Percentiles rank a stretch among this genome's conserved stretches.
phyloP scores from a whole-genome alignment of 768 basidiomycete genomes.

The Boletus coccyginus region DNA sequence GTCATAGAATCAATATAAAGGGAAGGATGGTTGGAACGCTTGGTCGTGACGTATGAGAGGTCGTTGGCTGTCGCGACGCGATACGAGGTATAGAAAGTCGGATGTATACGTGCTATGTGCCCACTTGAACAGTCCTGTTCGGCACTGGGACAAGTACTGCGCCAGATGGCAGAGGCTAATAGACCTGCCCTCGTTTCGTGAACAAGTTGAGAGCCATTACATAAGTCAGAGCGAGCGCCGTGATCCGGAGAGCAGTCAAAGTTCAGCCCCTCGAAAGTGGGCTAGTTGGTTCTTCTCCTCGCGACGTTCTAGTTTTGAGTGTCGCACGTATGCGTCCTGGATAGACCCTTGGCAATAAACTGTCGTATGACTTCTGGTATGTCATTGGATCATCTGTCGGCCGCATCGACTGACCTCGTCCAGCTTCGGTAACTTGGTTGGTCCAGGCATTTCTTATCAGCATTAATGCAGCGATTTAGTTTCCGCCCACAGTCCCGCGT shows the following conservation, averaged over 20 bases:
- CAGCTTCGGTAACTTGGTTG: slow-evolving; percentile 23
- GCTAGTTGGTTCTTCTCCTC: background rate
- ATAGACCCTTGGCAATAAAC: background rate
- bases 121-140: background rate
- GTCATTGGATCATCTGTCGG: background rate
- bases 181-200: background rate
- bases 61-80: background rate
- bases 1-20: slow-evolving; percentile 26
- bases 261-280: background rate
- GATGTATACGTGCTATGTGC: slow-evolving; percentile 4
- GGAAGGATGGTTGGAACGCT: background rate
- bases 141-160: background rate
- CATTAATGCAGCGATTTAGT: background rate
- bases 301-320: background rate
- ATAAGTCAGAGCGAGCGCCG: background rate
- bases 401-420: background rate
- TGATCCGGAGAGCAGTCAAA: background rate
- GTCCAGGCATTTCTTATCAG: slow-evolving; percentile 4
- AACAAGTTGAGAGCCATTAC: background rate
- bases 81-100: slow-evolving; percentile 11
- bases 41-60: background rate
- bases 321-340: background rate
- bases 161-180: background rate
- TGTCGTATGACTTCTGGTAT: slow-evolving; percentile 16
- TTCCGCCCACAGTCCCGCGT: slow-evolving; percentile 43